Conservation (phyloP, 495 filamentous ascomycete genomes). For the Penicillium samsonianum region DNA sequence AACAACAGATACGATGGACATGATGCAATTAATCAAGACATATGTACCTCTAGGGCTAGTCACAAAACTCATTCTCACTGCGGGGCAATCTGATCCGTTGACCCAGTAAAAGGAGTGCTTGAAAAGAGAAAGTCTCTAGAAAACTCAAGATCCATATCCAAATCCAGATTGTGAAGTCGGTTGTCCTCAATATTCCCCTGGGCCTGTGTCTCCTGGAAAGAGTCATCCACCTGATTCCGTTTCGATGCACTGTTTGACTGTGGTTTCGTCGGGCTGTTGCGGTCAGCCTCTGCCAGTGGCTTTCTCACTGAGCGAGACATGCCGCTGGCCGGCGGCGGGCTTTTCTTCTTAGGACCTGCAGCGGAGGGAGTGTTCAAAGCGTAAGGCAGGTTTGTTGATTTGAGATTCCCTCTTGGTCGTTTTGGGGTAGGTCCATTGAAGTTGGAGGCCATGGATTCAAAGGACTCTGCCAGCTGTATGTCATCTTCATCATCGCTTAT, state of each 20-base stretch:
- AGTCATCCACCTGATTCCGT: slow-evolving; percentile 13
- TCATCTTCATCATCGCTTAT: slow-evolving; percentile 24
- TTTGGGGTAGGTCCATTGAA: slow-evolving; percentile 31
- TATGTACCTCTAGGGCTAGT: neutral
- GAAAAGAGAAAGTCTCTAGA: slow-evolving; percentile 41
- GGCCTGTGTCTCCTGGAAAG: slow-evolving; percentile 11
- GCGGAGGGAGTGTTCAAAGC: neutral
- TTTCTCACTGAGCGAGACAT: slow-evolving; percentile 1
- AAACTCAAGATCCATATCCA: slow-evolving; percentile 45
- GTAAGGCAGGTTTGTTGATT: neutral
- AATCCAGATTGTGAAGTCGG: slow-evolving; percentile 31
- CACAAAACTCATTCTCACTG: neutral
- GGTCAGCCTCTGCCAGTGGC: slow-evolving; percentile 28
- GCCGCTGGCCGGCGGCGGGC: neutral
- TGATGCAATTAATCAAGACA: neutral
- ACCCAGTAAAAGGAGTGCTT: slow-evolving; percentile 35
- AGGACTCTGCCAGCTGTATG: slow-evolving; percentile 27
- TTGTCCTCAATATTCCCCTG: slow-evolving; percentile 22
- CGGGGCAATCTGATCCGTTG: slow-evolving; percentile 21
- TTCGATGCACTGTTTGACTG: slow-evolving; percentile 17
- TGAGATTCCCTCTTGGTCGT: slow-evolving; percentile 28
- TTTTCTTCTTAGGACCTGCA: neutral
- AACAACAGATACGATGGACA: neutral
- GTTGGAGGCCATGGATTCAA: slow-evolving; percentile 23
- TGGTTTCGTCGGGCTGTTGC: slow-evolving; percentile 34